Percentiles rank a stretch among this genome's conserved stretches.
These are phyloP conservation scores for Blakeslea trispora DNA, from an alignment of 371 early-diverging fungal species.

Conservation along the genomic window DNA sequence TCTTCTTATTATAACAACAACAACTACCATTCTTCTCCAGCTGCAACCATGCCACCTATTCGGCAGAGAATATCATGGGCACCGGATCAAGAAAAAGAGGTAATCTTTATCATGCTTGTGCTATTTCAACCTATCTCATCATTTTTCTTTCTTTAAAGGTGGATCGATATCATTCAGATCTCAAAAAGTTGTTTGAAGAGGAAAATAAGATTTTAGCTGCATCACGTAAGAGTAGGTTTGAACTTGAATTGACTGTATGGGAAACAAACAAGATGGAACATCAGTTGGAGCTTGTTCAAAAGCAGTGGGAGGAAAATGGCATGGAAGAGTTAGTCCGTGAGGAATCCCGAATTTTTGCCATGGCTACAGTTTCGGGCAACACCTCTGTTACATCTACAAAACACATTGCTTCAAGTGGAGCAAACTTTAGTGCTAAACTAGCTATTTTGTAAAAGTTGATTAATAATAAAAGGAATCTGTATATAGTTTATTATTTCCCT, in stretches of 20 bases:
- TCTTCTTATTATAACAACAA: slow-evolving; percentile 7
- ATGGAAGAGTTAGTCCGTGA: slow-evolving; percentile 37
- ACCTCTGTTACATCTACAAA: slow-evolving; percentile 2
- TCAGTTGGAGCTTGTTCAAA: slow-evolving; percentile 51
- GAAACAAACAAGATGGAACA: slow-evolving; percentile 57
- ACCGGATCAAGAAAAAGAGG: slow-evolving; percentile 53
- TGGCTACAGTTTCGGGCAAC: too few species aligned
- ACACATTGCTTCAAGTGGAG: not conserved
- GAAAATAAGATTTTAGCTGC: slow-evolving; percentile 43
- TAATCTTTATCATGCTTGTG: not conserved
- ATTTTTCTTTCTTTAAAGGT: slow-evolving; percentile 24
- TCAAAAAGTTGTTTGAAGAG: slow-evolving; percentile 39
- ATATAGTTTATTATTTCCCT: not conserved
- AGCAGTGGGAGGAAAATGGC: slow-evolving; percentile 54
- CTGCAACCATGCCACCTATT: slow-evolving; percentile 19
- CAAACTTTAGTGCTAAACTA: not conserved
- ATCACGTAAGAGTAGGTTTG: slow-evolving; percentile 51
- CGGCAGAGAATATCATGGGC: slow-evolving; percentile 40
- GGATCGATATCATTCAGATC: slow-evolving; percentile 40
- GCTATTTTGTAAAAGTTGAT: slow-evolving; percentile 1
- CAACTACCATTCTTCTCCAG: slow-evolving; percentile 21
- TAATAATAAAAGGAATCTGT: not conserved
- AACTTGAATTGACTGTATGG: slow-evolving; percentile 54
- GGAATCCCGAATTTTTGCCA: slow-evolving; percentile 13
- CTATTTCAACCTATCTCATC: not conserved